Evolutionary conservation across 164 flowering plant genomes (phyloP).

Genomic region (Buxus sempervirens): DNA sequence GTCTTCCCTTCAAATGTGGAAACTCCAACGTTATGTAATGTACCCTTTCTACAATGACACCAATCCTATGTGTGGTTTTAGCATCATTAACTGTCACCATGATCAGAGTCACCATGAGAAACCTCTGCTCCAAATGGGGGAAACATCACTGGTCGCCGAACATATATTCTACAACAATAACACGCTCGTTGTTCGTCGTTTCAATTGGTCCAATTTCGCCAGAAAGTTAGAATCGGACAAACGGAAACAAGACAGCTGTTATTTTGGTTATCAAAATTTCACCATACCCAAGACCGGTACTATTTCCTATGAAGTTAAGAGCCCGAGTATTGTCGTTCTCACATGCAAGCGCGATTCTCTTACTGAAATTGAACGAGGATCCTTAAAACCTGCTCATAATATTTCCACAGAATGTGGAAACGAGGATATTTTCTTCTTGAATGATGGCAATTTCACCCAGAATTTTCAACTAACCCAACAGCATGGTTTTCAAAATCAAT

Average conservation of each 20-base stretch:
- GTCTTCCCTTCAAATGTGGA: not conserved
- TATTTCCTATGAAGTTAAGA: not conserved
- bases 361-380: not conserved
- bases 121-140: not conserved
- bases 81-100: not conserved
- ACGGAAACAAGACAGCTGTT: too few relatives aligned
- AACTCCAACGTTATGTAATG: not conserved
- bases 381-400: not conserved
- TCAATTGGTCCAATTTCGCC: not conserved
- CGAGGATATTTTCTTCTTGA: not conserved
- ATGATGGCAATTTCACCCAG: not conserved
- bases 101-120: too few relatives aligned
- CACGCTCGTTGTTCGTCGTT: not conserved
- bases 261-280: not conserved
- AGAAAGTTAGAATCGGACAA: too few relatives aligned
- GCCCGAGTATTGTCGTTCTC: not conserved
- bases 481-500: too few relatives aligned
- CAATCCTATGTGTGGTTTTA: not conserved
- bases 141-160: not conserved
- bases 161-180: not conserved
- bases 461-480: too few relatives aligned
- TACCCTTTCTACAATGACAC: not conserved
- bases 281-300: not conserved
- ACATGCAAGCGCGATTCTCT: not conserved
- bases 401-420: not conserved